Evolutionary conservation across 73 alveolate species (phyloP).

Genomic region (Symbiodinium pilosum): DNA sequence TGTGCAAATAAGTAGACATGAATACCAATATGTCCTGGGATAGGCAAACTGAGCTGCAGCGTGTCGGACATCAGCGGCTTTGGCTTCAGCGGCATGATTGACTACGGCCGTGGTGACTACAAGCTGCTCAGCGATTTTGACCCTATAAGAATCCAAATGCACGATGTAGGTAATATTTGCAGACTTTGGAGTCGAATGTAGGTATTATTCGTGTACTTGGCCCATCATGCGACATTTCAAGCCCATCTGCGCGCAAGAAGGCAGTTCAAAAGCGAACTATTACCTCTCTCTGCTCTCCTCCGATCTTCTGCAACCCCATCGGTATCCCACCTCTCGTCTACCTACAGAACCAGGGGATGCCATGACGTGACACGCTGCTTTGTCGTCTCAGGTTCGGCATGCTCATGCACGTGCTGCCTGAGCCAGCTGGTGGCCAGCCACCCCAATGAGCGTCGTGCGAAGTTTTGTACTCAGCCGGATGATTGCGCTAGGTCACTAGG

Average conservation of each 20-base stretch:
- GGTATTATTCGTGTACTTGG: not conserved
- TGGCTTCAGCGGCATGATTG: slow-evolving; percentile 88
- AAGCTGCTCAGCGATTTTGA: slow-evolving; percentile 60
- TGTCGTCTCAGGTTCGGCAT: slow-evolving; percentile 89
- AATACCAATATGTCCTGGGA: too few species aligned
- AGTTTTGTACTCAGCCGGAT: not conserved
- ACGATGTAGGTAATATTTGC: not conserved
- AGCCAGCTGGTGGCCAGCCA: slow-evolving; percentile 63
- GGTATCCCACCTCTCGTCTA: too few species aligned
- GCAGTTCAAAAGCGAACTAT: too few species aligned
- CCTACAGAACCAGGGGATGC: too few species aligned
- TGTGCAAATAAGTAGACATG: not conserved
- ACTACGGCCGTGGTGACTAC: slow-evolving; percentile 93
- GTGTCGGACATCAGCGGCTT: slow-evolving; percentile 81
- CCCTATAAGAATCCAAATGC: not conserved
- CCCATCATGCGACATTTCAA: not conserved
- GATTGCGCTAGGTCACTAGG: not conserved
- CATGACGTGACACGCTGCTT: too few species aligned
- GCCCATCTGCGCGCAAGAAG: too few species aligned
- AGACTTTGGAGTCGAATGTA: too few species aligned
- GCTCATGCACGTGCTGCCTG: slow-evolving; percentile 89
- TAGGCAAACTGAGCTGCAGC: slow-evolving; percentile 92
- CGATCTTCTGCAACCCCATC: too few species aligned
- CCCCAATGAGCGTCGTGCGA: slow-evolving; percentile 12
- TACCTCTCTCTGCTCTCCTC: too few species aligned